Percentiles rank a stretch among this genome's conserved stretches.
Evolutionary conservation across 768 basidiomycete genomes (phyloP).

Genomic region (Collybia sp.): DNA sequence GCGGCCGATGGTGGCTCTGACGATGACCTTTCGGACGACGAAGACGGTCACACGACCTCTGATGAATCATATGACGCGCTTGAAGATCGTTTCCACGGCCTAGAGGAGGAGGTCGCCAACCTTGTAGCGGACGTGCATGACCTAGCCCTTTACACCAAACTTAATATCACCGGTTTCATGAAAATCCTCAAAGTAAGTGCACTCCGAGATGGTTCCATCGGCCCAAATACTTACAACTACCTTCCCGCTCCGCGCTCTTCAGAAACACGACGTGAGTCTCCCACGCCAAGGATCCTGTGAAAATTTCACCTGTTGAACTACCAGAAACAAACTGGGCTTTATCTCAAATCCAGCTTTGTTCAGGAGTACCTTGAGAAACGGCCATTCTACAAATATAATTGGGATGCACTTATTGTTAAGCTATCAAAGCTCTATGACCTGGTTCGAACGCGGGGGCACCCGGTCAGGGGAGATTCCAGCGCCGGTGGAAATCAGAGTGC

Average conservation of each 20-base stretch:
- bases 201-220: neutral
- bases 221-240: neutral
- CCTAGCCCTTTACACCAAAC: constrained; percentile 87
- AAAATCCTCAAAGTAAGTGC: constrained; percentile 86
- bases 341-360: constrained; percentile 84
- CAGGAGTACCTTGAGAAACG: constrained; percentile 90
- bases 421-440: constrained; percentile 93
- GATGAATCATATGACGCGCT: constrained; percentile 64
- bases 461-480: constrained; percentile 87
- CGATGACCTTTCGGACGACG: constrained; percentile 46
- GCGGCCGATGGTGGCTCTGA: constrained; percentile 69
- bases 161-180: constrained; percentile 98
- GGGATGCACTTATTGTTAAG: constrained; percentile 95
- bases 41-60: constrained; percentile 28
- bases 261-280: constrained; percentile 86
- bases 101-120: constrained; percentile 93
- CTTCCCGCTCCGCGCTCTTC: constrained; percentile 4
- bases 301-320: neutral
- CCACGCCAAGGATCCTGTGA: no score
- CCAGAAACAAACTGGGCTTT: constrained; percentile 90
- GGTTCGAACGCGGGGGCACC: constrained; percentile 92
- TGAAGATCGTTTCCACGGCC: constrained; percentile 79
- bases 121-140: constrained; percentile 93
- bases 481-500: constrained; percentile 96
- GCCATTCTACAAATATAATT: constrained; percentile 95